Conservation (phyloP, 352 stramenopile genomes). For the Thalassiosira hispida region DNA sequence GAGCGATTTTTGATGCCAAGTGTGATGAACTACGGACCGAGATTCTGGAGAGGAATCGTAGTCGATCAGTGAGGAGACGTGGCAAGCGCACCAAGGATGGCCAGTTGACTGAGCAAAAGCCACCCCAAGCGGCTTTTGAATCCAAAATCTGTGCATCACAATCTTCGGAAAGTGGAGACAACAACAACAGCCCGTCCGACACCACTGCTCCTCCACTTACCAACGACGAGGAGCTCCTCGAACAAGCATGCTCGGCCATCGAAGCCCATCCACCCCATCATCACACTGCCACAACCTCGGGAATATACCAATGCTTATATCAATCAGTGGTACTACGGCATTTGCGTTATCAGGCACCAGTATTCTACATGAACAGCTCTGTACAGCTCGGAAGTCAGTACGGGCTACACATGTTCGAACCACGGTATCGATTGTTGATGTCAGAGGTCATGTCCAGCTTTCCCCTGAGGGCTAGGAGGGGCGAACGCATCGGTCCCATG, state of each 20-base stretch:
- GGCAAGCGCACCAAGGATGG: constrained; percentile 42
- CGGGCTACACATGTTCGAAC: constrained; percentile 80
- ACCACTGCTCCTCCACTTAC: neutral
- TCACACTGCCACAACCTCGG: constrained; percentile 33
- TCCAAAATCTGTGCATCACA: constrained; percentile 4
- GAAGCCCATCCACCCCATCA: constrained; percentile 32
- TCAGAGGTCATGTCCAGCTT: constrained; percentile 60
- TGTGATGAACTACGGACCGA: constrained; percentile 30
- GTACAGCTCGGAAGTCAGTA: constrained; percentile 58
- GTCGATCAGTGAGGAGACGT: constrained; percentile 17
- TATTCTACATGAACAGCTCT: constrained; percentile 72
- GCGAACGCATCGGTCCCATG: constrained; percentile 40
- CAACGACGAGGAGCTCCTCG: constrained; percentile 45
- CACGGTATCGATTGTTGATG: constrained; percentile 75
- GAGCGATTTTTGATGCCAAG: constrained; percentile 53
- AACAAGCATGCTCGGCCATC: constrained; percentile 40
- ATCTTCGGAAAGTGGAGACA: constrained; percentile 1
- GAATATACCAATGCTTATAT: constrained; percentile 65
- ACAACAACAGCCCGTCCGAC: neutral
- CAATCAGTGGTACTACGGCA: constrained; percentile 58
- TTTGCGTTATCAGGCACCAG: constrained; percentile 58
- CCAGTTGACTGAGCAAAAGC: neutral
- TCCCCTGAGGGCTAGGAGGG: constrained; percentile 42
- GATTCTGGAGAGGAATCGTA: constrained; percentile 32
- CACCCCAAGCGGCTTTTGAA: constrained; percentile 9